Evolutionary conservation across 352 stramenopile genomes (phyloP), one percentile per base, ranked within the genome.

Genomic region (Achlya hypogyna): DNA sequence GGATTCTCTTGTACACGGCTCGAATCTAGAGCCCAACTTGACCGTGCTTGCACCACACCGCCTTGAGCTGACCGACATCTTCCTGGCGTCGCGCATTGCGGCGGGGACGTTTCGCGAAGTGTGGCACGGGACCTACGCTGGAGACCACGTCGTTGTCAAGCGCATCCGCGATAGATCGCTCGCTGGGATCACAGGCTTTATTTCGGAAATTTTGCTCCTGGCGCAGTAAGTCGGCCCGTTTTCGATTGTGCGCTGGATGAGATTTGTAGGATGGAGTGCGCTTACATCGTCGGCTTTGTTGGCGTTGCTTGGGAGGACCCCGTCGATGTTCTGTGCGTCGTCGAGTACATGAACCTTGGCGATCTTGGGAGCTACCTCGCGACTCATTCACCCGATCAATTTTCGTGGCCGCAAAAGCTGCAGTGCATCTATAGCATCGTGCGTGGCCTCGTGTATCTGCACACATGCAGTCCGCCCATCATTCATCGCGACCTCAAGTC

Each of bases 251-350:
- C 6, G 6, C 34, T 14, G 6, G 14, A 42, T 42, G 34, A 42
- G 14, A 42, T 14, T 14, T 42, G 34, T 54, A 54, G 49, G 16
- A 8, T 54, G 23, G 49, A 54, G 29, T 16, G 49, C 49, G 6
- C 23, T 6, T 54, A 82, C 9, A 95, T 95, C 59, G 84, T 95
- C n/a, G 71, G 72, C 2, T 95, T 95, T 66, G 82, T 82, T 32
- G 87, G 87, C 14, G 78, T 91, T n/a, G 81, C 80, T 9, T 93
- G 84, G 84, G 79, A 89, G 66, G 86, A 76, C 35, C 71, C 89
- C 23, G 45, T 82, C 31, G 82, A 93, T 38, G 43, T 93, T n/a
- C 87, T 76, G 59, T 83, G 80, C 18, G 78, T 93, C 32, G 89
- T 84, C 22, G 84, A 93, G 69, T 93, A 84, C 65, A 87, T 93